Conservation (phyloP, 129 eudicot species). For the Rutidosis leptorrhynchoides region DNA sequence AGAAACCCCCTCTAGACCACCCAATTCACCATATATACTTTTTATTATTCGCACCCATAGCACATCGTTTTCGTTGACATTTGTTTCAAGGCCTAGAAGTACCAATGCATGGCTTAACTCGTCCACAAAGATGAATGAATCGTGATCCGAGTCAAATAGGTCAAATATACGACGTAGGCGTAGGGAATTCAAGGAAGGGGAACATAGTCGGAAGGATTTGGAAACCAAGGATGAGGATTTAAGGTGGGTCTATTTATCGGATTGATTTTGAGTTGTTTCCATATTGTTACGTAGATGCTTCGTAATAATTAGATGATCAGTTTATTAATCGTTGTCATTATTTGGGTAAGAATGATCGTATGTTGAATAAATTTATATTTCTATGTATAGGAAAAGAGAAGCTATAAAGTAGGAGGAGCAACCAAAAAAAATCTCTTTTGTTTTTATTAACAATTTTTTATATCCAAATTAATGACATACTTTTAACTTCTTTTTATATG, state of each 20-base stretch:
- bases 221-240: slow-evolving; percentile 27
- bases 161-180: slow-evolving; percentile 84
- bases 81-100: slow-evolving; percentile 57
- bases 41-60: no score
- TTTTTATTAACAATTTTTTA: no score
- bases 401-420: slow-evolving; percentile 25
- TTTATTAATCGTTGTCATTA: not conserved
- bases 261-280: slow-evolving; percentile 7
- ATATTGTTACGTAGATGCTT: not conserved
- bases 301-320: not conserved
- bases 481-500: no score
- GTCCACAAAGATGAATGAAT: slow-evolving; percentile 51
- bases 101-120: slow-evolving; percentile 64
- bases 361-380: not conserved
- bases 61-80: no score
- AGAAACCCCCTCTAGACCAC: no score
- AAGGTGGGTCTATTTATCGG: slow-evolving; percentile 20
- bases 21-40: no score
- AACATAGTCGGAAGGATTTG: slow-evolving; percentile 48
- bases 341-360: slow-evolving; percentile 14
- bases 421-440: no score
- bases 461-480: no score
- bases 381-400: slow-evolving; percentile 28
- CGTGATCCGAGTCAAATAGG: slow-evolving; percentile 61
- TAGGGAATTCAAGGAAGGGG: slow-evolving; percentile 66